Conservation (phyloP, 768 basidiomycete species). For the Saitozyma podzolica region DNA sequence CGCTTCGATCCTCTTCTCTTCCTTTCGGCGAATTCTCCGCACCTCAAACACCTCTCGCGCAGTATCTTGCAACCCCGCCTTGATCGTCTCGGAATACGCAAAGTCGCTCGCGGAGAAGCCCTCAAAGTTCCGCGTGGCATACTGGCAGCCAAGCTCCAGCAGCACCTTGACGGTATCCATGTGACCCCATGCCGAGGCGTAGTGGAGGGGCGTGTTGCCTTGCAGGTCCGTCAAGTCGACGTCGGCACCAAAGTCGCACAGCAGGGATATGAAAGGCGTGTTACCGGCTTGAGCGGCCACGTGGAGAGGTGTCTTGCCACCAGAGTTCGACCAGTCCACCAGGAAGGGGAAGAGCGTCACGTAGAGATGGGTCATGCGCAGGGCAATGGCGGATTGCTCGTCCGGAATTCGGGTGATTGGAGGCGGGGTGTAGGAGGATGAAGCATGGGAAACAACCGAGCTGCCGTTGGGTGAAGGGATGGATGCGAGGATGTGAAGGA, state of each 20-base stretch:
- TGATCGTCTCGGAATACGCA: slow-evolving; percentile 64
- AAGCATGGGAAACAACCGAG: slow-evolving; percentile 21
- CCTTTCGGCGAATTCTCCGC: too few species aligned
- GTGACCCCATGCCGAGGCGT: slow-evolving; percentile 55
- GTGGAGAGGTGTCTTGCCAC: slow-evolving; percentile 88
- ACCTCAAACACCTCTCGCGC: too few species aligned
- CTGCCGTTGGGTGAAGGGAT: slow-evolving; percentile 58
- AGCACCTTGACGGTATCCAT: slow-evolving; percentile 72
- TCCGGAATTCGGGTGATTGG: slow-evolving; percentile 16
- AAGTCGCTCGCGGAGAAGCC: slow-evolving; percentile 92
- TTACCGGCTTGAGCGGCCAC: slow-evolving; percentile 85
- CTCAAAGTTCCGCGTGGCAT: slow-evolving; percentile 77
- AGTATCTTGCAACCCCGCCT: background rate
- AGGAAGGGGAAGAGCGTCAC: slow-evolving; percentile 82
- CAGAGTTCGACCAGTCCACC: slow-evolving; percentile 86
- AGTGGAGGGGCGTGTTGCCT: slow-evolving; percentile 90
- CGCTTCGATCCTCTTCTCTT: too few species aligned
- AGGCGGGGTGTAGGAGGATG: slow-evolving; percentile 20
- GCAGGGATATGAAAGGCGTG: slow-evolving; percentile 68
- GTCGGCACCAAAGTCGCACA: slow-evolving; percentile 88
- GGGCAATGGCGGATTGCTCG: slow-evolving; percentile 56
- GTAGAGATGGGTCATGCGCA: slow-evolving; percentile 85
- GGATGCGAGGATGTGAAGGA: slow-evolving; percentile 89
- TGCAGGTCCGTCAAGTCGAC: slow-evolving; percentile 83
- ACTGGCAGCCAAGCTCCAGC: slow-evolving; percentile 85